Evolutionary conservation across 2,329 filamentous ascomycete species (phyloP), one percentile per base, ranked within the genome.

Genomic region (Nemania abortiva): DNA sequence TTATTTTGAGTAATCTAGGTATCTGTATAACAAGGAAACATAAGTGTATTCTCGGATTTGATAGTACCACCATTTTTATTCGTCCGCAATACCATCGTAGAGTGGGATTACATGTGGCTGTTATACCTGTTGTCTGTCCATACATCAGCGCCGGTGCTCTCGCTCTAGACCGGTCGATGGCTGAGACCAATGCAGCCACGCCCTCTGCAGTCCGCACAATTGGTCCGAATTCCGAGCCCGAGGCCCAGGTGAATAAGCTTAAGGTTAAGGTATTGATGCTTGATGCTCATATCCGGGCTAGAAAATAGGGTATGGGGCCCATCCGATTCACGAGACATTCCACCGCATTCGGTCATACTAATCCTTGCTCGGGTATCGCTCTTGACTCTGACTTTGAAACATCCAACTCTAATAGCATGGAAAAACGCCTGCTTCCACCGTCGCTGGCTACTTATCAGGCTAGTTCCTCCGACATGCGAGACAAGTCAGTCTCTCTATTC

Each of bases 81-180:
- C n/a, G 42, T 20, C 13, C 47, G n/a, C 47, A 50, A 50, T 50
- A 10, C 15, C 11, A 42, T 42, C 39, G 15, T 6, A 18, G 39
- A 15, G 39, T 42, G 11, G 11, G 39, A 42, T 42, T 42, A 15
- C 13, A 42, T 42, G 18, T 42, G 15, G 15, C 18, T 42, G 11
- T 18, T 42, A 42, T 42, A 42, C n/a, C 18, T 59, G 31, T 45
- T 10, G 29, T 42, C 56, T 10, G 31, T 39, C 39, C 27, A 52
- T 31, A 56, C 34, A 31, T 39, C 24, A 27, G 45, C 18, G 47
- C 27, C 34, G 42, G 29, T 50, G 6, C 34, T 31, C 34, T 22
- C 47, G 63, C 52, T 71, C 69, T 66, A 69, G 69, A 71, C 60
- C 66, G 60, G 63, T 50, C 66, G 29, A 63, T 69, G 45, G 63